These are phyloP conservation scores for Cicer pinnatifidum DNA, from an alignment of 306 rosid species.

Conservation along the genomic window DNA sequence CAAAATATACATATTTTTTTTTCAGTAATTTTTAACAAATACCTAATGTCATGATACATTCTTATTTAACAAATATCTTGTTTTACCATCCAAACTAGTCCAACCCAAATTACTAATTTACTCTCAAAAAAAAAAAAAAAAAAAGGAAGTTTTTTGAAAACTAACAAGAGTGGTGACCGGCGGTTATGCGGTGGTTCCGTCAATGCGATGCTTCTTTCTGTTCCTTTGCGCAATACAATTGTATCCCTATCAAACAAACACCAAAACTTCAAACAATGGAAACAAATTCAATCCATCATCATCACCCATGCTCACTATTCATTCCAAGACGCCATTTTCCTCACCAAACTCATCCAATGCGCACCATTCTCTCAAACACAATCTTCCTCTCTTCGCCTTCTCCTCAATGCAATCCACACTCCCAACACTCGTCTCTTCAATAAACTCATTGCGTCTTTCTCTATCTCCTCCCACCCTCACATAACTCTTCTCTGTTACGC, in stretches of 20 bases:
- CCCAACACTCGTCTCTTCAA: conserved; percentile 43
- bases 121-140: too few species aligned
- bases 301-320: conserved; percentile 42
- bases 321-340: conserved; percentile 29
- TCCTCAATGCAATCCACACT: conserved; percentile 38
- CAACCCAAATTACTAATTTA: too few species aligned
- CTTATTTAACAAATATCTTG: too few species aligned
- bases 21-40: too few species aligned
- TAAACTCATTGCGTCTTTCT: conserved; percentile 42
- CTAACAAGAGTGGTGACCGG: too few species aligned
- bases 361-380: conserved; percentile 2
- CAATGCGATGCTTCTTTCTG: neutral
- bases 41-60: too few species aligned
- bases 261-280: conserved; percentile 27
- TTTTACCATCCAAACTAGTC: too few species aligned
- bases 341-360: conserved; percentile 40
- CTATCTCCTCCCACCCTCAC: conserved; percentile 15
- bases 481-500: conserved; percentile 42
- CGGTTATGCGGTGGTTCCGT: neutral
- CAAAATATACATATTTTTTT: too few species aligned
- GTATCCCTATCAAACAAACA: conserved; percentile 14
- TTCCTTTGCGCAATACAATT: conserved; percentile 9
- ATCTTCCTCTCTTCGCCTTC: conserved; percentile 22
- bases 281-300: conserved; percentile 47
- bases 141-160: too few species aligned